Evolutionary conservation across 73 alveolate genomes (phyloP), one percentile per base, ranked within the genome.

Genomic region (Paramecium caudatum): DNA sequence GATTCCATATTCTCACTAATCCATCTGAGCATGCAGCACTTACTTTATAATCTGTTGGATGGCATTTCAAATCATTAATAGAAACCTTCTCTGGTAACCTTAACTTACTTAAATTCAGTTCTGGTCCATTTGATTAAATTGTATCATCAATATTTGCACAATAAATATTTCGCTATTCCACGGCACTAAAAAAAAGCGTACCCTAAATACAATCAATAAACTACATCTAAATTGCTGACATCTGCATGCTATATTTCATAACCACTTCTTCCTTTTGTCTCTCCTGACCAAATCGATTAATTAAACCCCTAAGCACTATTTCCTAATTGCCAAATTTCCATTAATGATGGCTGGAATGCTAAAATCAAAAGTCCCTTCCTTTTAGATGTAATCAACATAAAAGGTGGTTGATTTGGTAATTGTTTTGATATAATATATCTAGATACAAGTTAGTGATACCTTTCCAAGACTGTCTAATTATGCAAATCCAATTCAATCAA

Each of bases 41-140:
- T 21, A 74, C 32, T 41, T 74, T 74, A 39, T 74, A 74, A 41
- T 74, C 69, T 39, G 43, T 19, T 36, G 69, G 88, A 43, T 74
- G 88, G 23, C 88, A 74, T 74, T 74, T 74, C 69, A 74, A 43
- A 74, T 74, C 88, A 39, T 74, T 74, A 1, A 74, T 68, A 0
- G 36, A 19, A 5, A 74, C 88, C 43, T 47, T 21, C 55, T 27
- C 43, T 36, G 88, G 69, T 15, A 74, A 74, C 32, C 47, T 37
- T 13, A 74, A 74, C 43, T 74, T 74, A 41, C 55, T 27, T 41
- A 43, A 41, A 17, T 39, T 74, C 13, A 74, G n/a, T 74, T 74
- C 23, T 0, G 69, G 70, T 9, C 88, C 45, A 17, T 45, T 45
- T 5, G 62, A 39, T 41, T 37, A 16, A 34, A 74, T 65, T 7